Base-by-base conservation (phyloP, 2,329 filamentous ascomycete genomes). In the Diaporthe capsici region DNA sequence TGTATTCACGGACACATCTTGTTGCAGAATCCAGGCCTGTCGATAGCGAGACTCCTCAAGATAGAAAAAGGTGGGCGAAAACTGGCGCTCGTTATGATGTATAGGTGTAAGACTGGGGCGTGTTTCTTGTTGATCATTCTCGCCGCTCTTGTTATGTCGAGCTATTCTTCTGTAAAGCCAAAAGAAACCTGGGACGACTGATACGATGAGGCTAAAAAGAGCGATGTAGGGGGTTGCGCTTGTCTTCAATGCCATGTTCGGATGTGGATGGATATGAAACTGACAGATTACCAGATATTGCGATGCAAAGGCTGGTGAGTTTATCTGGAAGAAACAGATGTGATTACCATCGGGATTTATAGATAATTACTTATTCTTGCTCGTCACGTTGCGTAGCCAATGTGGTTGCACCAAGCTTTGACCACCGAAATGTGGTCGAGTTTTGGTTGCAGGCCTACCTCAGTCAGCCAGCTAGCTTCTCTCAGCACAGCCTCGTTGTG, bases 381-480 rank as follows among this genome's bases (percentile, higher is more conserved):
- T 44, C 39, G 8, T 20, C 15, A 42, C n/a, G 12, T 61, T 20
- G 15, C 5, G 15, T 42, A 6, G 39, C 25, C 10, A 22, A 22
- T 9, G 28, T 17, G 17, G 15, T n/a, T 20, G 39, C 39, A 28
- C 8, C 39, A 5, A 60, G 57, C 57, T n/a, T 37, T n/a, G 31
- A 39, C 57, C 55, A 58, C 34, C 57, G 39, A 63, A 63, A 3
- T 44, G n/a, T 44, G 37, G 60, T 63, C 60, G 39, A 63, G 44
- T 63, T 31, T 34, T 44, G 13, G 28, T 31, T 39, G n/a, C 8
- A 10, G 15, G 60, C n/a, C 44, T 5, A 31, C 9, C 13, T 28
- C 37, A 28, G 7, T 10, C 13, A 4, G n/a, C 39, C 39, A 20
- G 3, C 4, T 3, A 63, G 39, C 37, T 28, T 44, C n/a, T 44